Conservation (phyloP, 2,329 filamentous ascomycete species). For the Arachnomyces sp. region DNA sequence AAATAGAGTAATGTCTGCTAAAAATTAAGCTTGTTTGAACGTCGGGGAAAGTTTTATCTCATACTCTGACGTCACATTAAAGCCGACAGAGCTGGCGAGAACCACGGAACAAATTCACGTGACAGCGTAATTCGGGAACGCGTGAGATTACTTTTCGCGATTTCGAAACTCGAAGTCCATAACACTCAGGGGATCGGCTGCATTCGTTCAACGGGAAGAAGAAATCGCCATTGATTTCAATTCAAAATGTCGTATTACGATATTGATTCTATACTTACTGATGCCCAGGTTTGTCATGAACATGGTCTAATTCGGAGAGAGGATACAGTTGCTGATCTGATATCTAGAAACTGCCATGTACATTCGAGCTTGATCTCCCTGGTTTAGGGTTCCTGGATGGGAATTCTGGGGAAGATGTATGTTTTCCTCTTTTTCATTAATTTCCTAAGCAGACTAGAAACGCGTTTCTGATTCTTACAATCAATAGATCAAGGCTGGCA, state of each 20-base stretch:
- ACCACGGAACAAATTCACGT: no score
- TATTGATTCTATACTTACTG: slow-evolving; percentile 40
- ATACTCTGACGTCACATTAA: no score
- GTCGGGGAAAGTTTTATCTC: no score
- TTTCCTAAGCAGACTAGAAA: not conserved
- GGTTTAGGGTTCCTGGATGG: slow-evolving; percentile 85
- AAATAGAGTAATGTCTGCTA: no score
- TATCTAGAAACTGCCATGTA: slow-evolving; percentile 82
- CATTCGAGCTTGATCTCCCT: slow-evolving; percentile 82
- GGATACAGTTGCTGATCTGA: slow-evolving; percentile 9
- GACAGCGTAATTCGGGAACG: no score
- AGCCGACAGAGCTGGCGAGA: no score
- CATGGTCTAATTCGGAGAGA: not conserved
- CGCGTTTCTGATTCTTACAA: not conserved
- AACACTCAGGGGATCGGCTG: no score
- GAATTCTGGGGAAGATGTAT: slow-evolving; percentile 57
- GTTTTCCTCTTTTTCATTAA: slow-evolving; percentile 8
- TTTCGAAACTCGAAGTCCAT: no score
- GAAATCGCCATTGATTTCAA: not conserved
- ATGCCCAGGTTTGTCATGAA: slow-evolving; percentile 31
- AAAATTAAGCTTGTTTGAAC: no score
- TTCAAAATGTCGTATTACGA: slow-evolving; percentile 39
- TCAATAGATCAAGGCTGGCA: slow-evolving; percentile 68
- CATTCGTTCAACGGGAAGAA: no score
- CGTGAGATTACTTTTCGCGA: no score